Percentiles rank a stretch among this genome's conserved stretches.
Conservation (phyloP, 805 yeast species). For the Cyberlindnera maritima region DNA sequence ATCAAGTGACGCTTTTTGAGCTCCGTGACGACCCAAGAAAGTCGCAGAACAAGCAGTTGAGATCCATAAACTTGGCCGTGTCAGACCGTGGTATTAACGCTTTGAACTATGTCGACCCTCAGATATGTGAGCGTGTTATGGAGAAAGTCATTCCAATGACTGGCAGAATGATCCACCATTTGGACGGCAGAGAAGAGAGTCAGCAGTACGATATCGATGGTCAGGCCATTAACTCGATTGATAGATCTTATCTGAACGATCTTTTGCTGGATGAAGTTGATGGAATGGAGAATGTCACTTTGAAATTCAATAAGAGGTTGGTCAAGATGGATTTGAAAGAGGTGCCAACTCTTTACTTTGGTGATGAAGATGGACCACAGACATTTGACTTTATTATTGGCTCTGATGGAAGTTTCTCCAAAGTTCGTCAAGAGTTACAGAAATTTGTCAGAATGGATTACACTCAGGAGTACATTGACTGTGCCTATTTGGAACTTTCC, state of each 20-base stretch:
- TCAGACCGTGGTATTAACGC: constrained; percentile 80
- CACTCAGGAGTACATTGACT: constrained; percentile 75
- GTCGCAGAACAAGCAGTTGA: constrained; percentile 37
- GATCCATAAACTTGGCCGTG: constrained; percentile 88
- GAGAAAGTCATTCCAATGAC: constrained; percentile 75
- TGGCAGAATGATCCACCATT: constrained; percentile 86
- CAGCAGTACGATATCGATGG: constrained; percentile 81
- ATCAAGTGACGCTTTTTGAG: constrained; percentile 69
- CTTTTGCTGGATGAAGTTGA: constrained; percentile 63
- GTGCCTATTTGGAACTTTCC: constrained; percentile 76
- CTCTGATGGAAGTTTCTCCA: constrained; percentile 83
- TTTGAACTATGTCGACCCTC: constrained; percentile 56
- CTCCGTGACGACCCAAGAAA: constrained; percentile 63
- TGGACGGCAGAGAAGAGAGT: constrained; percentile 56
- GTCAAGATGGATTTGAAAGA: constrained; percentile 36
- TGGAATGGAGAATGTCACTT: constrained; percentile 38
- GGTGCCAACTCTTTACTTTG: constrained; percentile 25
- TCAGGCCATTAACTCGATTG: constrained; percentile 74
- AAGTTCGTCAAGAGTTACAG: constrained; percentile 66
- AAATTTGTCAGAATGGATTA: constrained; percentile 65
- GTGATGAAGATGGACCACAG: constrained; percentile 15
- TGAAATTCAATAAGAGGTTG: constrained; percentile 59
- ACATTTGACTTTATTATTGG: constrained; percentile 68
- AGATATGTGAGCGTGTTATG: constrained; percentile 54
- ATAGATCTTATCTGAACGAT: constrained; percentile 67